phyloP scores from a whole-genome alignment of 2,329 filamentous ascomycete genomes.

The Capronia epimyces region DNA sequence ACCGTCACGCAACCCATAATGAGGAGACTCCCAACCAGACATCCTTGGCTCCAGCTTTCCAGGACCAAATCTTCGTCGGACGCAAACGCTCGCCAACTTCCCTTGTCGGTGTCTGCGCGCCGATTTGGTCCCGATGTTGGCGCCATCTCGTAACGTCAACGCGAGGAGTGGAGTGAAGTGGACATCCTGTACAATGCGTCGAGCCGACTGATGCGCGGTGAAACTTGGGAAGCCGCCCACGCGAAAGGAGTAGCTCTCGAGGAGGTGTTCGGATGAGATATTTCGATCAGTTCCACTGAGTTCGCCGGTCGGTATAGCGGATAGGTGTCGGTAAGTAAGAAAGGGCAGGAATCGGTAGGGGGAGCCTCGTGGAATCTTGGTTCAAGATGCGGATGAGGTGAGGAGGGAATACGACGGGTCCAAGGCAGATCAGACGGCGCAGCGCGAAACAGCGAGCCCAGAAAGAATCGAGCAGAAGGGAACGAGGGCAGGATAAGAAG shows the following conservation, averaged over 20 bases:
- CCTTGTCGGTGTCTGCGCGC: constrained; percentile 13
- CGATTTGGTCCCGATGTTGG: constrained; percentile 6
- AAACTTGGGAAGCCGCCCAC: neutral
- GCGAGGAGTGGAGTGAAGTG: neutral
- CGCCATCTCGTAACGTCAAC: constrained; percentile 12
- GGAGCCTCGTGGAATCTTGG: neutral
- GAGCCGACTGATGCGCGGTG: neutral
- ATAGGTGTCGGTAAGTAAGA: neutral
- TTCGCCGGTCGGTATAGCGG: neutral
- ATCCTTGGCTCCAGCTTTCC: constrained; percentile 40
- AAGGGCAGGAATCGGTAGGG: neutral
- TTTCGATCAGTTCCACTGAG: neutral
- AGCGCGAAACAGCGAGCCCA: neutral
- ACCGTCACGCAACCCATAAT: constrained; percentile 43
- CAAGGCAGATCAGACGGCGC: constrained; percentile 1
- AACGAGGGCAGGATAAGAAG: neutral
- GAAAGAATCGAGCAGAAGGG: neutral
- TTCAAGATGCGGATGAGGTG: neutral
- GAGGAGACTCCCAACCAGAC: constrained; percentile 40
- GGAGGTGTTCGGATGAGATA: neutral
- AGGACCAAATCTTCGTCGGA: constrained; percentile 31
- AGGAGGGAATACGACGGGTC: constrained; percentile 2
- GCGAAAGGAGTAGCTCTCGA: neutral
- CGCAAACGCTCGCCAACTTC: constrained; percentile 25
- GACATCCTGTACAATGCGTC: constrained; percentile 2